These are phyloP conservation scores for Volvox reticuliferus DNA, from an alignment of 139 green algal genomes.

Conservation along the genomic window DNA sequence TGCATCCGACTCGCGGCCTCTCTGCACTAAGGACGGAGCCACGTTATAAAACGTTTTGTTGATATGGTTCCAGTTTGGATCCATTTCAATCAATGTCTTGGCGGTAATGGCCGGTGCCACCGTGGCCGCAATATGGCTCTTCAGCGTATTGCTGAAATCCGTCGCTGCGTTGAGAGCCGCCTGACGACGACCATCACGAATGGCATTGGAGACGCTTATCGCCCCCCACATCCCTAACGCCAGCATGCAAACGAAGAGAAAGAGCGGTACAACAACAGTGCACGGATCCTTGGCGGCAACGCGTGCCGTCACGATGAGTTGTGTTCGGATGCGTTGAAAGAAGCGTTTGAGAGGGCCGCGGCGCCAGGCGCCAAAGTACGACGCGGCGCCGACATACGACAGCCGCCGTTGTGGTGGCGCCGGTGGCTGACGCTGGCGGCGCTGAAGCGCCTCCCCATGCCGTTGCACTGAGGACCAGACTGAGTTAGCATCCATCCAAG, in stretches of 20 bases:
- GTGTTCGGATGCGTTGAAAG: neutral
- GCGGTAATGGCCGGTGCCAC: constrained; percentile 25
- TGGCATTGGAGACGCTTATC: constrained; percentile 9
- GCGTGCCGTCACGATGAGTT: constrained; percentile 14
- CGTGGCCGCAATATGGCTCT: constrained; percentile 15
- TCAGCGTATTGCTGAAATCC: neutral
- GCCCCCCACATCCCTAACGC: constrained; percentile 35
- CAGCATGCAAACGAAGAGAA: constrained; percentile 15
- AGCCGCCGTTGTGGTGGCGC: neutral
- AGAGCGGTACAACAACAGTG: constrained; percentile 13
- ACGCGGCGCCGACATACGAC: neutral
- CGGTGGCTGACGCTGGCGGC: neutral
- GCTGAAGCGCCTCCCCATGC: constrained; percentile 28
- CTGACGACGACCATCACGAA: neutral
- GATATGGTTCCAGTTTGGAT: neutral
- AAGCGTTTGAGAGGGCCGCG: neutral
- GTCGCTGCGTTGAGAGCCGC: neutral
- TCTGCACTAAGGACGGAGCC: neutral
- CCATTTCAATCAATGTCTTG: constrained; percentile 23
- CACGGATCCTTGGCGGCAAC: constrained; percentile 13
- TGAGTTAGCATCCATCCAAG: constrained; percentile 25
- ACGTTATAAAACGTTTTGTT: constrained; percentile 24
- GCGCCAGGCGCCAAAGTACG: neutral
- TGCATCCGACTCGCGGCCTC: neutral
- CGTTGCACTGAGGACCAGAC: constrained; percentile 33